These are phyloP conservation scores for Chlamydomonas sphaeroides DNA, from an alignment of 139 green algal genomes.

Conservation along the genomic window DNA sequence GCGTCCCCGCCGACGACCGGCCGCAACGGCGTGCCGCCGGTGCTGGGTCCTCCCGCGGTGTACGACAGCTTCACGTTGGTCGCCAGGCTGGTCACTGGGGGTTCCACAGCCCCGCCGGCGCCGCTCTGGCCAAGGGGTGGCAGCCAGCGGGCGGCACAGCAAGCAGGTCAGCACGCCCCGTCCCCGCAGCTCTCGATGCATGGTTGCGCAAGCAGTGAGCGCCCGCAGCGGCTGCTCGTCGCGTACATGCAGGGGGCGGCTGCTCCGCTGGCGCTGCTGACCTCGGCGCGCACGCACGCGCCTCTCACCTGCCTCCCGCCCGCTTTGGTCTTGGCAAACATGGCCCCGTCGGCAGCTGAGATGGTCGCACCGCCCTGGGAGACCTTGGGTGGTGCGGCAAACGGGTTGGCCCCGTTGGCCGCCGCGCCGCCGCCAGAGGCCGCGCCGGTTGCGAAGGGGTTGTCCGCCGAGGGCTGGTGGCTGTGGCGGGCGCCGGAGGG, in stretches of 20 bases:
- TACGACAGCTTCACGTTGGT: conserved; percentile 16
- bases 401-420: not conserved
- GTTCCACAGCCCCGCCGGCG: not conserved
- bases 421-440: no score
- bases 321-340: no score
- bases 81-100: not conserved
- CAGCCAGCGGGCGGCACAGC: no score
- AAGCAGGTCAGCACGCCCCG: no score
- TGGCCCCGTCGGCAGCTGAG: not conserved
- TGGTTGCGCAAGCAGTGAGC: no score
- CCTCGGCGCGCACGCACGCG: no score
- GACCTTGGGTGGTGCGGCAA: not conserved
- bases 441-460: conserved; percentile 5
- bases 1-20: not conserved
- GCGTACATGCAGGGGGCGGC: no score
- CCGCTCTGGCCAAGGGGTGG: not conserved
- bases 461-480: not conserved
- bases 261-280: no score
- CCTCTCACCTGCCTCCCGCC: no score
- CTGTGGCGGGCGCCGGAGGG: not conserved
- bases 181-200: no score
- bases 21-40: no score
- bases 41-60: not conserved
- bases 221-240: no score
- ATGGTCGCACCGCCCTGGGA: not conserved